Conservation (phyloP, 768 basidiomycete genomes). For the Neoboletus subvelutipes region DNA sequence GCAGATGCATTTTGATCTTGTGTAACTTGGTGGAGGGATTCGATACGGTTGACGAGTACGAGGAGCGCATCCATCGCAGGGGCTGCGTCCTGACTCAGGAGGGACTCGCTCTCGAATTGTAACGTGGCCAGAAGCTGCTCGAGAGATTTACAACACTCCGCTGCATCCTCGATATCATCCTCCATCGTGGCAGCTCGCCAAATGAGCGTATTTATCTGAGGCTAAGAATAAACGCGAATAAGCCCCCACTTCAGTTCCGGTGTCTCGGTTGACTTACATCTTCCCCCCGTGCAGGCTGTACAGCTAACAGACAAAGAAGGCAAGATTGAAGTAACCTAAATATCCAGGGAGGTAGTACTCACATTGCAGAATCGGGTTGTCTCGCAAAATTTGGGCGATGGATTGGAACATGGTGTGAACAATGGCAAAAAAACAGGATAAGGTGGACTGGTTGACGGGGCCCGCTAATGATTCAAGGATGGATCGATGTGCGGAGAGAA, state of each 20-base stretch:
- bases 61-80: conserved; percentile 10
- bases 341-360: not conserved
- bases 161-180: conserved; percentile 4
- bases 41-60: conserved; percentile 2
- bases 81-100: not conserved
- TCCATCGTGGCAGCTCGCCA: conserved; percentile 2
- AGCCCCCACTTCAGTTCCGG: not conserved
- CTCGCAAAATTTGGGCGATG: not conserved
- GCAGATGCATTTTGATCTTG: not conserved
- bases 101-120: conserved; percentile 1
- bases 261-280: not conserved
- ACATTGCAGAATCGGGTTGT: not conserved
- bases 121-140: conserved; percentile 1
- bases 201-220: conserved; percentile 1
- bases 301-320: not conserved
- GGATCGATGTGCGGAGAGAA: not conserved
- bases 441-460: too few relatives aligned
- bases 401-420: not conserved
- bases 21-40: conserved; percentile 4
- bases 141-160: not conserved
- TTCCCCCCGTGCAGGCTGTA: not conserved
- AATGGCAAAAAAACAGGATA: too few relatives aligned
- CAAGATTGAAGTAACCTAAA: not conserved
- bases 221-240: not conserved
- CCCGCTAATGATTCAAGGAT: not conserved